Base-by-base conservation (phyloP, 371 early-diverging fungal species). In the Scutellospora calospora region DNA sequence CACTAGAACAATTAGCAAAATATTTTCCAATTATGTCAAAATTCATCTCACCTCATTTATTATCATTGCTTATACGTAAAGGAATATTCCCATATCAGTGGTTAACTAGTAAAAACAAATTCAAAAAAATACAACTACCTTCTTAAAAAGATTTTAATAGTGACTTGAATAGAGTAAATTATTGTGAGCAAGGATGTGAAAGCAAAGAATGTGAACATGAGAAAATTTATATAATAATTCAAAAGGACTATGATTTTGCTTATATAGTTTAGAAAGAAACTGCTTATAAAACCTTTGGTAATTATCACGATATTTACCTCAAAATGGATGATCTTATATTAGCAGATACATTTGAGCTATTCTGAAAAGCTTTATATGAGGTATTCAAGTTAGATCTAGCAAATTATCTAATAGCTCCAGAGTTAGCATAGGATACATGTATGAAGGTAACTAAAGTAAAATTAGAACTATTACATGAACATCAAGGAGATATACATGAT, bases 381-480 rank as follows among this genome's bases (percentile, higher is more conserved):
- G 76, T 12, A 45, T 76, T 76, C 60, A 60, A 45, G 62, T 54
- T 76, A 12, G 63, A 76, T 49, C 62, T 49, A 6, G 77, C 77
- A 25, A 76, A 76, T 62, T 76, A 76, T 29, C 31, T 76, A 76
- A 76, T 63, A 35, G 62, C 63, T 27, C 77, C 49, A 31, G 60
- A 16, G 0, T 55, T 62, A 11, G 75, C 35, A 29, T 74, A 11
- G 33, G 75, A 74, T 25, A 35, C 38, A 3, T 31, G 35, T n/a
- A 74, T 55, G 57, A 74, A 74, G 49, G 62, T 76, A 27, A 76
- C 62, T 25, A 76, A 76, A 49, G 63, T 76, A 27, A 76, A 76
- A 29, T 12, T 76, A 45, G 77, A 76, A 63, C n/a, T 76, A 27
- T 76, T 76, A 20, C 9, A 76, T 27, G 63, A 76, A 16, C 49